These are phyloP conservation scores for Phaffia rhodozyma DNA, from an alignment of 1,284 basidiomycete species.

Conservation along the genomic window DNA sequence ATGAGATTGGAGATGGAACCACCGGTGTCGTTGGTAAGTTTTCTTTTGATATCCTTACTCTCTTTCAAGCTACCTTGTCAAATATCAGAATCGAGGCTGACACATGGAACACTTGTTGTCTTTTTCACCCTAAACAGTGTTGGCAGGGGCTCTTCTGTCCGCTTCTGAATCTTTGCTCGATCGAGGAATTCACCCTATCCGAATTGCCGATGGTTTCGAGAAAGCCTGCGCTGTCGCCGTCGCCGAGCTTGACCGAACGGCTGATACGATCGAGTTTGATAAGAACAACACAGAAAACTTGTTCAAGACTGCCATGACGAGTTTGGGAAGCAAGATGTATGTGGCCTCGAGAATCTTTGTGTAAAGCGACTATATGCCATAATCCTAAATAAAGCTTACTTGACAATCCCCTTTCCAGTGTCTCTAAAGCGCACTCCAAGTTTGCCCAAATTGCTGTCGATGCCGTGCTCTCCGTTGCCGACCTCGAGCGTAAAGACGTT, in stretches of 20 bases:
- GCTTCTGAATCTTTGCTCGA: constrained; percentile 64
- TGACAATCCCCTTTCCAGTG: constrained; percentile 42
- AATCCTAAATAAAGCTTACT: background rate
- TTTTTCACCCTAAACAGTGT: constrained; percentile 46
- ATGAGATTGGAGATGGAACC: constrained; percentile 98
- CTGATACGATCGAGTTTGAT: constrained; percentile 72
- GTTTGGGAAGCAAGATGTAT: constrained; percentile 93
- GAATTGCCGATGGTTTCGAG: constrained; percentile 97
- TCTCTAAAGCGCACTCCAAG: constrained; percentile 88
- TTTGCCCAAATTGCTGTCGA: constrained; percentile 98
- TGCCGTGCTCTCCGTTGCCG: constrained; percentile 88
- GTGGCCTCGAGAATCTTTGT: constrained; percentile 26
- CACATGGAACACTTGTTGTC: background rate
- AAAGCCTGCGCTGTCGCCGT: constrained; percentile 83
- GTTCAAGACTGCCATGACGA: constrained; percentile 89
- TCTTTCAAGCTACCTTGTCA: background rate
- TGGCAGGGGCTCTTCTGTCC: constrained; percentile 80
- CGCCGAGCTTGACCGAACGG: constrained; percentile 77
- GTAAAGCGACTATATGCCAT: background rate
- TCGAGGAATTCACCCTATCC: constrained; percentile 93
- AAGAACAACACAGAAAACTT: constrained; percentile 71
- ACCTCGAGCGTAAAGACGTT: constrained; percentile 87
- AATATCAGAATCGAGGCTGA: background rate
- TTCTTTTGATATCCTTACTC: background rate
- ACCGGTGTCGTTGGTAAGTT: constrained; percentile 92